Evolutionary conservation across 768 basidiomycete genomes (phyloP).

Genomic region (Lentinula edodes): DNA sequence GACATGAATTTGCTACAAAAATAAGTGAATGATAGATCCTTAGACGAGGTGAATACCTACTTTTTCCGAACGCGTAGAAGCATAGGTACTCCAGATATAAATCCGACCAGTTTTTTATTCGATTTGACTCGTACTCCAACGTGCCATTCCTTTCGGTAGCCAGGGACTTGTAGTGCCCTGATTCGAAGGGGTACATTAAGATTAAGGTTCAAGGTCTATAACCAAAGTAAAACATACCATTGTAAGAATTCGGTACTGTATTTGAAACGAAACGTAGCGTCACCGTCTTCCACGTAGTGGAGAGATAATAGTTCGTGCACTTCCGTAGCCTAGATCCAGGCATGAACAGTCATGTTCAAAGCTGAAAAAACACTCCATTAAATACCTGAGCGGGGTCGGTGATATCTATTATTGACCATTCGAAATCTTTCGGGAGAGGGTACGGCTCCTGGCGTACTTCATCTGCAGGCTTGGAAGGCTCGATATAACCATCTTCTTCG

Average conservation of each 20-base stretch:
- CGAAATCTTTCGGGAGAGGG: slow-evolving; percentile 86
- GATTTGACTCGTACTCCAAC: slow-evolving; percentile 88
- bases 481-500: slow-evolving; percentile 81
- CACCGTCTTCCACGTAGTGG: slow-evolving; percentile 96
- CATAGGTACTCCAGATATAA: slow-evolving; percentile 91
- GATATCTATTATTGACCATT: slow-evolving; percentile 84
- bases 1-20: slow-evolving; percentile 54
- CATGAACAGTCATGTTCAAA: slow-evolving; percentile 2
- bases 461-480: slow-evolving; percentile 66
- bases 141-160: slow-evolving; percentile 93
- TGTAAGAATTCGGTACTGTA: slow-evolving; percentile 92
- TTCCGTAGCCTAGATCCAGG: slow-evolving; percentile 67
- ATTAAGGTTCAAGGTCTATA: background rate
- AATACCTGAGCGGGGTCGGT: slow-evolving; percentile 67
- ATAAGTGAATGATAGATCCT: background rate
- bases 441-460: slow-evolving; percentile 88
- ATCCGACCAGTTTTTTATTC: slow-evolving; percentile 92
- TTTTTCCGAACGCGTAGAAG: slow-evolving; percentile 77
- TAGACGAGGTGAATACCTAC: slow-evolving; percentile 38
- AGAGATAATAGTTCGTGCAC: slow-evolving; percentile 86
- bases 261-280: slow-evolving; percentile 94
- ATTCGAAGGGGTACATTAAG: background rate
- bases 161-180: slow-evolving; percentile 94
- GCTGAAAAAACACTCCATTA: background rate
- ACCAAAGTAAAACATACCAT: slow-evolving; percentile 48